phyloP scores from a whole-genome alignment of 192 early-diverging fungal genomes.

The Coemansia sp. region DNA sequence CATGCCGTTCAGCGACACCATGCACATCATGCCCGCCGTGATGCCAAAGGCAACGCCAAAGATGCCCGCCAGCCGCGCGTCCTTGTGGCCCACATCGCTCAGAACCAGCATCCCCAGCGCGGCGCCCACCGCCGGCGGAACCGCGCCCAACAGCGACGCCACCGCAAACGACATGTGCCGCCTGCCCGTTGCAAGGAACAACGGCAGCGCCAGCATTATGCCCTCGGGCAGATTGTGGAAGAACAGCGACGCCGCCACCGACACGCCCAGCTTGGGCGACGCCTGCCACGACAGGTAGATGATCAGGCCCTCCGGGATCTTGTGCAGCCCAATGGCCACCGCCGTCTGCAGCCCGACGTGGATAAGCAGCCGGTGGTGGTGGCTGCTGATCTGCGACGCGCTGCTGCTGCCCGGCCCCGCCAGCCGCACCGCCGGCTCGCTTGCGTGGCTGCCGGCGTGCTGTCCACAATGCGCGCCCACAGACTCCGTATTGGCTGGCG shows the following conservation, averaged over 20 bases:
- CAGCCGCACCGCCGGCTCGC: constrained; percentile 12
- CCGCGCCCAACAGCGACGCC: constrained; percentile 34
- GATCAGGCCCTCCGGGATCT: constrained; percentile 51
- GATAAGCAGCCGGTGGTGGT: constrained; percentile 30
- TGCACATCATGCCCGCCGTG: constrained; percentile 46
- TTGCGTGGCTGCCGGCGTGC: not conserved
- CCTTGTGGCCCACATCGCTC: constrained; percentile 6
- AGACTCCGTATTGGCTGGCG: not conserved
- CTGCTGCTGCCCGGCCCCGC: constrained; percentile 13
- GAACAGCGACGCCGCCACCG: constrained; percentile 40
- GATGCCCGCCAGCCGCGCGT: constrained; percentile 11
- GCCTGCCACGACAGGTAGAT: constrained; percentile 41
- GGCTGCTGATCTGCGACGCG: constrained; percentile 28
- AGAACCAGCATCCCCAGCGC: constrained; percentile 29
- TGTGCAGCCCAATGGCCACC: constrained; percentile 50
- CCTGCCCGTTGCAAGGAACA: constrained; percentile 38
- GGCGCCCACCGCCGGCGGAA: constrained; percentile 36
- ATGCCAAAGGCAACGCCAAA: constrained; percentile 36
- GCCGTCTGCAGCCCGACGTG: constrained; percentile 48
- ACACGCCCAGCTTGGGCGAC: constrained; percentile 39
- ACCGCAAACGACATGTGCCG: constrained; percentile 29
- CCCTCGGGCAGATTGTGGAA: constrained; percentile 55
- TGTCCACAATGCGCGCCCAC: not conserved
- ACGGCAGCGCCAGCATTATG: constrained; percentile 48
- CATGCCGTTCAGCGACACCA: constrained; percentile 43